A percentile compares a stretch with the other conserved stretches of the same genome.
phyloP scores from a whole-genome alignment of 2,329 filamentous ascomycete genomes.

The Chrysoporthe cubensis region DNA sequence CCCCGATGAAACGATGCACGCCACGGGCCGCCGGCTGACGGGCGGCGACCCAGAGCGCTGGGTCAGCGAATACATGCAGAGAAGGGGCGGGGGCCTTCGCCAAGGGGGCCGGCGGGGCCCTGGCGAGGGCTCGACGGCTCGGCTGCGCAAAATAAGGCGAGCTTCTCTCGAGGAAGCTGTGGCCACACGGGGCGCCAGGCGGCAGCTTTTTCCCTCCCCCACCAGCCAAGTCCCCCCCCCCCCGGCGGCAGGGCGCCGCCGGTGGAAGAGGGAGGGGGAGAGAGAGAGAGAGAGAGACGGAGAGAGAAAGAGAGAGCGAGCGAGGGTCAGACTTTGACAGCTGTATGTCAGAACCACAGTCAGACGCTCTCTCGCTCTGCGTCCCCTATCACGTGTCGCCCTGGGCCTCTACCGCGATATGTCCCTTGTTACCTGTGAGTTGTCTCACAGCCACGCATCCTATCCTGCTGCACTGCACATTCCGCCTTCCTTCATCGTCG shows the following conservation, averaged over 20 bases:
- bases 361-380: background rate
- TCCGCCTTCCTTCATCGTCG: background rate
- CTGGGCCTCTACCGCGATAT: background rate
- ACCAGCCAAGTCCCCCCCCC: background rate
- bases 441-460: slow-evolving; percentile 5
- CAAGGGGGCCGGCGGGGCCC: too few relatives aligned
- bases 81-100: too few relatives aligned
- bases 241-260: background rate
- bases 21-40: background rate
- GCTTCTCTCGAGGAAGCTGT: background rate
- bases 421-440: background rate
- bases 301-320: too few relatives aligned
- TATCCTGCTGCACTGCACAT: background rate
- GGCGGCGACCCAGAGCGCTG: background rate
- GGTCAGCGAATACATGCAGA: background rate
- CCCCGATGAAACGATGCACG: background rate
- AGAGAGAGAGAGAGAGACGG: too few relatives aligned
- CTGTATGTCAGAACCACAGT: background rate
- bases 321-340: background rate
- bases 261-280: too few relatives aligned
- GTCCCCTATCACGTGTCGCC: background rate
- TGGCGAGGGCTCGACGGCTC: too few relatives aligned
- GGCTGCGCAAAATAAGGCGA: too few relatives aligned
- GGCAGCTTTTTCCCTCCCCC: background rate
- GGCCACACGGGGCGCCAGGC: background rate